Percentiles rank a stretch among this genome's conserved stretches.
Conservation (phyloP, 139 green algal species). For the Chlamydomonas sp. region DNA sequence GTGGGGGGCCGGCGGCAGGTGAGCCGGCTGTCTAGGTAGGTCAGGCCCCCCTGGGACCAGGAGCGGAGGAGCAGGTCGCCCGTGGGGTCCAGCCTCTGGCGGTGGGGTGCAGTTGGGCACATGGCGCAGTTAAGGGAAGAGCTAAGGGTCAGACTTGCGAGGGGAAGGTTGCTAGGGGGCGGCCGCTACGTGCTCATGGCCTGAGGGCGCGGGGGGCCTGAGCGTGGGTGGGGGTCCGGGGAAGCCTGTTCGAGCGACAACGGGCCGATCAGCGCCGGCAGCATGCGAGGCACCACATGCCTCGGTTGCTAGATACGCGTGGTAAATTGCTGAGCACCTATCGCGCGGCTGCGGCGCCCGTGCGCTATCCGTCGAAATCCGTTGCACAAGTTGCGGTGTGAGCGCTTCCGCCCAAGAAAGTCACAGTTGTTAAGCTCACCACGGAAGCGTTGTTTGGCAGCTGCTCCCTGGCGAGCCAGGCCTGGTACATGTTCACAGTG, state of each 20-base stretch:
- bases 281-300: too few relatives aligned
- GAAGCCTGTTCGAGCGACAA: too few relatives aligned
- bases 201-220: too few relatives aligned
- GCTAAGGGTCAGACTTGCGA: background rate
- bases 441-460: background rate
- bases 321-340: too few relatives aligned
- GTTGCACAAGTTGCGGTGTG: too few relatives aligned
- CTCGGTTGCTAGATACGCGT: too few relatives aligned
- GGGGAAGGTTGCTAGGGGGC: too few relatives aligned
- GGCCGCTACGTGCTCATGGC: too few relatives aligned
- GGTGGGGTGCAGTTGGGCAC: too few relatives aligned
- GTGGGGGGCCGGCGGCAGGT: slow-evolving; percentile 1
- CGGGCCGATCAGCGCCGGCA: too few relatives aligned
- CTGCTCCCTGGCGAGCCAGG: background rate
- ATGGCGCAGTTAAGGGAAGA: background rate
- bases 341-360: background rate
- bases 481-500: slow-evolving; percentile 1
- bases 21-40: background rate
- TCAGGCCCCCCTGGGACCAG: background rate
- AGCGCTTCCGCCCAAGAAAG: too few relatives aligned
- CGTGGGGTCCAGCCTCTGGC: background rate
- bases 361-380: background rate
- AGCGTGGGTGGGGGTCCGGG: too few relatives aligned
- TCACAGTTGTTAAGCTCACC: background rate
- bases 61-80: background rate